Conservation (phyloP, 2,329 filamentous ascomycete genomes). For the Fusarium subglutinans region DNA sequence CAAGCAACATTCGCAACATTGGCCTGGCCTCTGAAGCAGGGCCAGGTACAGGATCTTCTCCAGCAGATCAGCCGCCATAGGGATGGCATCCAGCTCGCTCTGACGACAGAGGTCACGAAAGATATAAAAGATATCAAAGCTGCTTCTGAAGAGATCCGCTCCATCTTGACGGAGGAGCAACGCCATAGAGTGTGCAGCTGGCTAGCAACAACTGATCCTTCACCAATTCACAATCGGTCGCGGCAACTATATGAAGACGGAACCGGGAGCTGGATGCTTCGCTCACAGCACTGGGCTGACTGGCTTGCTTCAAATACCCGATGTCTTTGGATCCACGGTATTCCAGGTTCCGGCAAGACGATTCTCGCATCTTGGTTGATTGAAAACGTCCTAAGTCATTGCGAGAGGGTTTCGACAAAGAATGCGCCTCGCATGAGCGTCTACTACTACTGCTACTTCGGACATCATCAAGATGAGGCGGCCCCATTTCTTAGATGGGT, state of each 20-base stretch:
- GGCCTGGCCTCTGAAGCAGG: background rate
- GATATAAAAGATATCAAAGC: background rate
- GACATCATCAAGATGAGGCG: background rate
- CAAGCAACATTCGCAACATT: background rate
- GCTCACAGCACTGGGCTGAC: background rate
- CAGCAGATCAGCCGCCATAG: background rate
- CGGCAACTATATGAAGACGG: background rate
- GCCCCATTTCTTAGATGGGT: background rate
- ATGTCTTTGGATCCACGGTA: background rate
- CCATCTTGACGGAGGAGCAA: background rate
- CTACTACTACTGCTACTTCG: background rate
- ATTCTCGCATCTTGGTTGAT: background rate
- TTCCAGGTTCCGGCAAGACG: background rate
- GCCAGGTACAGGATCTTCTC: background rate
- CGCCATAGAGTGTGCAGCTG: background rate
- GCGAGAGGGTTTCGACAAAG: rapidly evolving
- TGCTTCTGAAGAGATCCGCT: background rate
- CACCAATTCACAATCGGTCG: background rate
- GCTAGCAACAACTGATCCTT: background rate
- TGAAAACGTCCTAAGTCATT: rapidly evolving
- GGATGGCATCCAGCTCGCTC: rapidly evolving
- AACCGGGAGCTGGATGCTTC: background rate
- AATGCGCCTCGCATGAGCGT: rapidly evolving
- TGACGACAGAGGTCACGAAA: background rate
- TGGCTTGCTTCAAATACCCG: rapidly evolving